These are phyloP conservation scores for Acer campestre DNA, from an alignment of 345 rosid genomes.

Conservation along the genomic window DNA sequence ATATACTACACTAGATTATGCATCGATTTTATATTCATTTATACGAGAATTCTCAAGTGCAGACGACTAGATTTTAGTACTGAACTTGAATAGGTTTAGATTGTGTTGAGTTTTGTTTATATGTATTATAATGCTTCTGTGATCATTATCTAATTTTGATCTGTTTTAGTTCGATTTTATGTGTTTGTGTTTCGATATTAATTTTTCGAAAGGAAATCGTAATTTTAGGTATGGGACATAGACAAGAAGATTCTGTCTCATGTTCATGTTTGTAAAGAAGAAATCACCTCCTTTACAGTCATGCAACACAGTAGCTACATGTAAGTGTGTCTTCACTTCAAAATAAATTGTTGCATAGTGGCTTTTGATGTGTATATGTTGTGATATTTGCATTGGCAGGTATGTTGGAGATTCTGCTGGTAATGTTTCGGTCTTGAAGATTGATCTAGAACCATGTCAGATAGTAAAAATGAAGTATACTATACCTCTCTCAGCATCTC, in stretches of 20 bases:
- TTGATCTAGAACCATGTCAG: slow-evolving; percentile 48
- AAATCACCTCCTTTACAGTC: slow-evolving; percentile 66
- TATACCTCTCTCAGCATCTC: slow-evolving; percentile 73
- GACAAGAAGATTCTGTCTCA: slow-evolving; percentile 64
- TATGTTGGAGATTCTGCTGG: slow-evolving; percentile 82
- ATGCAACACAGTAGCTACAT: slow-evolving; percentile 62
- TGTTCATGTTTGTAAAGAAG: slow-evolving; percentile 49
- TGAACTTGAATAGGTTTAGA: too few species aligned
- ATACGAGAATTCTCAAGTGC: too few species aligned
- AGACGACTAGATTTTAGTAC: too few species aligned
- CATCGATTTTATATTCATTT: background rate
- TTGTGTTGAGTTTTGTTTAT: too few species aligned
- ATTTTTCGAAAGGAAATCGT: slow-evolving; percentile 18
- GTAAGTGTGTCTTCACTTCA: slow-evolving; percentile 47
- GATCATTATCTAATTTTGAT: background rate
- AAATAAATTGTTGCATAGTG: background rate
- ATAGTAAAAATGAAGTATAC: slow-evolving; percentile 59
- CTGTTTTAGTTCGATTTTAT: background rate
- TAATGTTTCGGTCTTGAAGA: slow-evolving; percentile 65
- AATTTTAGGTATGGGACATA: slow-evolving; percentile 78
- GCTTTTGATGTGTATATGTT: slow-evolving; percentile 15
- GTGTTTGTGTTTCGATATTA: background rate
- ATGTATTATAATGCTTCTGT: background rate
- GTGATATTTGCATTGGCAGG: slow-evolving; percentile 41
- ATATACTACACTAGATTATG: background rate